phyloP scores from a whole-genome alignment of 176 grass and related monocot genomes.

The Dactylis glomerata region DNA sequence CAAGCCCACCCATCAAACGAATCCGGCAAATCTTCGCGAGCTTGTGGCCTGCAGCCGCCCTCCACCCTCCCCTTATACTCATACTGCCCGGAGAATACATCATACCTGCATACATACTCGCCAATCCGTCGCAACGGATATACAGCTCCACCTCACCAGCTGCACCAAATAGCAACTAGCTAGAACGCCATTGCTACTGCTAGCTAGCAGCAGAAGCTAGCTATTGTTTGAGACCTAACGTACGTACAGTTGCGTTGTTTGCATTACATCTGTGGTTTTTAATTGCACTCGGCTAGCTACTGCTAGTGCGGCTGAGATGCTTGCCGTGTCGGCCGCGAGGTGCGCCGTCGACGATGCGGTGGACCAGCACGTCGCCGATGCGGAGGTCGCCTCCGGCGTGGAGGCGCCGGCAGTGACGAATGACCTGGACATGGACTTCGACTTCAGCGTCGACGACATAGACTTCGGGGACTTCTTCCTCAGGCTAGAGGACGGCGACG shows the following conservation, averaged over 20 bases:
- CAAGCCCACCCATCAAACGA: conserved; percentile 51
- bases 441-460: conserved; percentile 72
- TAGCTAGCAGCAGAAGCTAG: not conserved
- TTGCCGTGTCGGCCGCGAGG: conserved; percentile 45
- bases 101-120: not conserved
- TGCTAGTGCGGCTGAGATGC: conserved; percentile 22
- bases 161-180: not conserved
- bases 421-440: conserved; percentile 44
- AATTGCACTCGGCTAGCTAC: not conserved
- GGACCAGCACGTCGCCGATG: not conserved
- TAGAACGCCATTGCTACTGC: not conserved
- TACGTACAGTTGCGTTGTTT: not conserved
- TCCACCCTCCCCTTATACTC: conserved; percentile 40
- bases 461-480: conserved; percentile 87
- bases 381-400: not conserved
- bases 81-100: conserved; percentile 36
- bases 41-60: conserved; percentile 66
- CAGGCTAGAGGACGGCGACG: conserved; percentile 58
- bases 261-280: not conserved
- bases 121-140: conserved; percentile 32
- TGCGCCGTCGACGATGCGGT: conserved; percentile 22
- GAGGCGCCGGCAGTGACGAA: not conserved
- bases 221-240: not conserved
- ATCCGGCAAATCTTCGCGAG: conserved; percentile 62
- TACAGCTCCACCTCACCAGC: conserved; percentile 8